Conservation (phyloP, 495 filamentous ascomycete species). For the Aspergillus coremiiformis region DNA sequence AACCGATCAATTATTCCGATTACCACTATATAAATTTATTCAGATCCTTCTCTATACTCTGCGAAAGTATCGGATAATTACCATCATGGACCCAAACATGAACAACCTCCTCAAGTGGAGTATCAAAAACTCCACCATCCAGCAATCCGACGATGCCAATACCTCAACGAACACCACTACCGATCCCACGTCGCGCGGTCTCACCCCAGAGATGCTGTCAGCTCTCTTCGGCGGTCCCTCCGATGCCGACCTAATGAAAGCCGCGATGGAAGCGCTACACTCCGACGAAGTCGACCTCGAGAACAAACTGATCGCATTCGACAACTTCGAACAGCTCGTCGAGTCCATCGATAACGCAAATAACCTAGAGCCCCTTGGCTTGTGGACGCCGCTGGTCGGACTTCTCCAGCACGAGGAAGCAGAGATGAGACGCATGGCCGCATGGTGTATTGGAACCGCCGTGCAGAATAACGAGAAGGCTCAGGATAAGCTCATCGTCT, state of each 20-base stretch:
- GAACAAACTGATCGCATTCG: conserved; percentile 79
- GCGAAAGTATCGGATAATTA: too few relatives aligned
- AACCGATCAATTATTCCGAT: too few relatives aligned
- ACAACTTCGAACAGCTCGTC: conserved; percentile 91
- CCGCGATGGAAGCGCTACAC: conserved; percentile 65
- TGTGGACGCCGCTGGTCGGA: conserved; percentile 73
- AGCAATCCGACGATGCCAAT: conserved; percentile 23
- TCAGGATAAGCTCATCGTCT: conserved; percentile 68
- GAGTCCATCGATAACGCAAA: conserved; percentile 94
- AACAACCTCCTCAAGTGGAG: conserved; percentile 89
- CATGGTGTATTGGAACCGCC: conserved; percentile 88
- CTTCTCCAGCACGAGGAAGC: conserved; percentile 59
- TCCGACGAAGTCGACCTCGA: conserved; percentile 59
- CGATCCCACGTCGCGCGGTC: conserved; percentile 30
- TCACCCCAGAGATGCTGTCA: conserved; percentile 60
- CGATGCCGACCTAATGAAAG: conserved; percentile 85
- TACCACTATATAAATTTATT: too few relatives aligned
- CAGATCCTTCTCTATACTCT: neutral
- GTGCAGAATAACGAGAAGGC: conserved; percentile 88
- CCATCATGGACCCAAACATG: conserved; percentile 50
- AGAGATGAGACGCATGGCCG: conserved; percentile 71
- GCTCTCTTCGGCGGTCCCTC: conserved; percentile 72
- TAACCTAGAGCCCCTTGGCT: conserved; percentile 65
- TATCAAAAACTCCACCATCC: conserved; percentile 63
- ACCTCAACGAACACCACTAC: conserved; percentile 24